Evolutionary conservation across 1,284 basidiomycete species (phyloP).

Genomic region (Moesziomyces parantarcticus): DNA sequence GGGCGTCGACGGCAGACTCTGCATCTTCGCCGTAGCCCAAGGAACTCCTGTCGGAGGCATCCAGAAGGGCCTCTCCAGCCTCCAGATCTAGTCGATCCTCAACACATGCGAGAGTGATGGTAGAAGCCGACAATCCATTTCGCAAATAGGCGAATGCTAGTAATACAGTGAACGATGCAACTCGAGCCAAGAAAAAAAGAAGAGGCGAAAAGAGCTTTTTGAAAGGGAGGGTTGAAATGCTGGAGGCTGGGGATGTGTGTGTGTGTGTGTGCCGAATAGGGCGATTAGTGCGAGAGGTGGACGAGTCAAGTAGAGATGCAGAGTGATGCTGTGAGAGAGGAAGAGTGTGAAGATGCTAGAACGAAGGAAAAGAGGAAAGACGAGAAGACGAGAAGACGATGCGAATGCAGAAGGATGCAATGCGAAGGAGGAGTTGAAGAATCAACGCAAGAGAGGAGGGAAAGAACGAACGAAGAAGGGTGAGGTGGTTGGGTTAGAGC

Average conservation of each 20-base stretch:
- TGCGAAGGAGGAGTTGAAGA: background rate
- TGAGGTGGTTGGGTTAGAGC: no score
- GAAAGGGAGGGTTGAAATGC: no score
- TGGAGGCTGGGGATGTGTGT: no score
- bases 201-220: background rate
- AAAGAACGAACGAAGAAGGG: no score
- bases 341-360: constrained; percentile 5
- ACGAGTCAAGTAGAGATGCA: no score
- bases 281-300: no score
- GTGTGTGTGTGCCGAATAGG: no score
- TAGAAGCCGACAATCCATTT: no score
- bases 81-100: constrained; percentile 45
- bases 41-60: constrained; percentile 51
- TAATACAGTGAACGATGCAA: constrained; percentile 16
- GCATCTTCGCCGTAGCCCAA: constrained; percentile 83
- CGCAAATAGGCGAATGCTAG: constrained; percentile 1
- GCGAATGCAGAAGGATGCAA: constrained; percentile 2
- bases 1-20: constrained; percentile 93
- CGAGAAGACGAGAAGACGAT: background rate
- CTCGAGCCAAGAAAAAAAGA: background rate
- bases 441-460: background rate
- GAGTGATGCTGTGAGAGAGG: background rate
- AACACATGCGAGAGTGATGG: background rate
- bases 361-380: constrained; percentile 20
- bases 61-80: constrained; percentile 54